Percentiles rank a stretch among this genome's conserved stretches.
These are phyloP conservation scores for Tuber microsphaerosporum DNA, from an alignment of 495 filamentous ascomycete genomes.

Conservation along the genomic window DNA sequence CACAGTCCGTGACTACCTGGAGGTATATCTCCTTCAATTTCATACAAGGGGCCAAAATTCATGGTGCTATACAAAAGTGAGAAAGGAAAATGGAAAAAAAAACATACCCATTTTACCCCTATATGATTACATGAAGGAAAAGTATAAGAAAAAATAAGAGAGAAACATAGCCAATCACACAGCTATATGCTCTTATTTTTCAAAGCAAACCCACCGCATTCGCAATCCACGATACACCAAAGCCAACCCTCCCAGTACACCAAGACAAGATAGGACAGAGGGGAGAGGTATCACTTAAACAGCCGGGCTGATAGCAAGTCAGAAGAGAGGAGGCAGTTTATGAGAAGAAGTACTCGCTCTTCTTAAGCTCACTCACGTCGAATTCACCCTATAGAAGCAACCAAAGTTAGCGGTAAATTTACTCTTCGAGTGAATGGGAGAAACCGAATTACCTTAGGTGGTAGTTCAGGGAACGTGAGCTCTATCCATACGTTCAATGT, in stretches of 20 bases:
- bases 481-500: slow-evolving; percentile 36
- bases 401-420: slow-evolving; percentile 9
- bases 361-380: slow-evolving; percentile 43
- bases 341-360: slow-evolving; percentile 50
- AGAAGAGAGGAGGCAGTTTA: slow-evolving; percentile 22
- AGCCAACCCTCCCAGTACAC: neutral
- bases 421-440: neutral
- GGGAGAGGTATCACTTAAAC: neutral
- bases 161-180: neutral
- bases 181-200: neutral
- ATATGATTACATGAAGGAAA: neutral
- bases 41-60: neutral
- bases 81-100: neutral
- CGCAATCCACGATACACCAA: neutral
- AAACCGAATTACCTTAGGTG: slow-evolving; percentile 40
- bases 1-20: neutral
- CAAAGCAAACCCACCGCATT: neutral
- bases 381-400: slow-evolving; percentile 43
- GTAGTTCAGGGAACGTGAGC: slow-evolving; percentile 43
- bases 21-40: neutral
- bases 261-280: neutral
- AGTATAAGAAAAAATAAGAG: neutral
- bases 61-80: neutral
- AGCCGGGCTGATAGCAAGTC: neutral
- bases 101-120: neutral